phyloP scores from a whole-genome alignment of 208 protist genomes.

The Leishmania amazonensis region DNA sequence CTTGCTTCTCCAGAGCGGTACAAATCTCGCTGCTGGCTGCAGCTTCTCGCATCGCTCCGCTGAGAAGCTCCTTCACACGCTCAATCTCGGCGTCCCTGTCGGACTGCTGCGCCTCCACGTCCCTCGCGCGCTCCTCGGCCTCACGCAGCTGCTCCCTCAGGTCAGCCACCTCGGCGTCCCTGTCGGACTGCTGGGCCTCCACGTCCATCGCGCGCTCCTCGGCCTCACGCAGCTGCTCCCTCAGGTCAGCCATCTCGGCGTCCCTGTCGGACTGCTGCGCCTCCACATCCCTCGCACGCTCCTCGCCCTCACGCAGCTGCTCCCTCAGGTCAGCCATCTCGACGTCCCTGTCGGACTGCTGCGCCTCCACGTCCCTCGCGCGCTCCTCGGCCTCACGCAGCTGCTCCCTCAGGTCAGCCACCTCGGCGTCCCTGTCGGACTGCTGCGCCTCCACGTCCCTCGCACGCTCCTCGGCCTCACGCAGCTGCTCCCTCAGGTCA shows the following conservation, averaged over 20 bases:
- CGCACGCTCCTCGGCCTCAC: no score
- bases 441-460: no score
- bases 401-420: no score
- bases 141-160: conserved; percentile 15
- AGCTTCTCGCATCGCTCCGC: not conserved
- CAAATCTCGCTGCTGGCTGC: not conserved
- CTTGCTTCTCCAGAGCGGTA: not conserved
- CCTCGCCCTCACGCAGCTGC: conserved; percentile 10
- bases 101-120: no score
- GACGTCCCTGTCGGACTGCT: no score
- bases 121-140: no score
- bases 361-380: no score
- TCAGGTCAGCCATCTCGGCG: conserved; percentile 21
- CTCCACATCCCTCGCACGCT: not conserved
- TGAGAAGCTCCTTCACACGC: not conserved
- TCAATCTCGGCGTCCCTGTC: not conserved
- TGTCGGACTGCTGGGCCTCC: conserved; percentile 11
- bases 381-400: no score
- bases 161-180: conserved; percentile 12
- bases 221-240: conserved; percentile 9
- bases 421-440: no score
- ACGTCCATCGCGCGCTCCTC: not conserved
- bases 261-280: conserved; percentile 2
- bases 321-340: not conserved
- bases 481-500: no score